Percentiles rank a stretch among this genome's conserved stretches.
Conservation (phyloP, 2,329 filamentous ascomycete species). For the Colletotrichum cuscutae region DNA sequence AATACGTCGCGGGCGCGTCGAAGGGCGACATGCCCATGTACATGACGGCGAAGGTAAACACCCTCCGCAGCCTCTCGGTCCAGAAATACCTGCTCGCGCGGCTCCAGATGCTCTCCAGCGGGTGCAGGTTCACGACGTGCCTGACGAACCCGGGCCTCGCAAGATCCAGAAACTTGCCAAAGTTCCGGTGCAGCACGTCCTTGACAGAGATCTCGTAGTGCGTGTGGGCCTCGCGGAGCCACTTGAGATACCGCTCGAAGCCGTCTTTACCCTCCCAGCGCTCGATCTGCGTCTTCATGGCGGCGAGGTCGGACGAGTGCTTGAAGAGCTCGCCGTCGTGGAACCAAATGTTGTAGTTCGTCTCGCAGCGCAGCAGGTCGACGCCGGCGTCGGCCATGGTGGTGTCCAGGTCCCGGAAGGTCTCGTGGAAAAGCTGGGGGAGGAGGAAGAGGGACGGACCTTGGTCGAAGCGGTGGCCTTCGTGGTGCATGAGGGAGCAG, state of each 20-base stretch:
- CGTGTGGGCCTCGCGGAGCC: conserved; percentile 72
- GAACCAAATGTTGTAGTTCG: conserved; percentile 82
- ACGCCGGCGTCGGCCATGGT: conserved; percentile 74
- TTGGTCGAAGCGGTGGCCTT: conserved; percentile 79
- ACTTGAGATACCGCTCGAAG: conserved; percentile 75
- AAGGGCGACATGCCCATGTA: conserved; percentile 86
- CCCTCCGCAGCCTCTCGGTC: conserved; percentile 74
- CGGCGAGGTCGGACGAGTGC: conserved; percentile 73
- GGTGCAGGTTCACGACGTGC: conserved; percentile 71
- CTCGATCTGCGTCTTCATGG: conserved; percentile 78
- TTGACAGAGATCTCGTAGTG: conserved; percentile 76
- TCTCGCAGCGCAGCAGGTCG: conserved; percentile 75
- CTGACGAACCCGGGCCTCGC: conserved; percentile 66
- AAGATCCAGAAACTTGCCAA: conserved; percentile 68
- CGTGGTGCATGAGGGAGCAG: conserved; percentile 71
- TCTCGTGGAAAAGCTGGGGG: conserved; percentile 75
- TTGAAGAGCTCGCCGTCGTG: conserved; percentile 72
- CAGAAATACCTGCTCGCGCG: conserved; percentile 75
- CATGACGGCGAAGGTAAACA: conserved; percentile 84
- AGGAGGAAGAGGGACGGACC: conserved; percentile 79
- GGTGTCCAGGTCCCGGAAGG: conserved; percentile 76
- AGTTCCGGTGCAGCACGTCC: conserved; percentile 76
- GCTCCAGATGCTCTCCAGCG: conserved; percentile 76
- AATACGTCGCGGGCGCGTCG: conserved; percentile 80
- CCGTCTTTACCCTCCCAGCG: conserved; percentile 78